Evolutionary conservation across 257 asterid species (phyloP), one percentile per base, ranked within the genome.

Genomic region (Salvia miltiorrhiza): DNA sequence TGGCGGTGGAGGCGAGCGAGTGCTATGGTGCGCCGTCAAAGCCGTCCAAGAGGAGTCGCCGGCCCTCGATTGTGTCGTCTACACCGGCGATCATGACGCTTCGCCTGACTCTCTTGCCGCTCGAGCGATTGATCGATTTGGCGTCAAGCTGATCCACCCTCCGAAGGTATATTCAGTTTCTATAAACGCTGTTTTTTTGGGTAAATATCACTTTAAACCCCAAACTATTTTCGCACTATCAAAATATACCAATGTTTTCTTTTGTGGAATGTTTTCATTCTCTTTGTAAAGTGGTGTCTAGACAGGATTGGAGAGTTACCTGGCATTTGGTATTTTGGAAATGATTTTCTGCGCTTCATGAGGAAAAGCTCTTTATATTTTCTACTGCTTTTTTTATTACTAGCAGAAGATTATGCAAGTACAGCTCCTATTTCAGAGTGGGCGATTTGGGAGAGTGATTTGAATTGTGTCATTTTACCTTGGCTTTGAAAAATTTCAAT

Each of bases 1-100:
- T 64, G 99, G 99, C 62, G 97, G 99, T 47, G 97, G 97, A n/a
- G 99, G 96, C 35, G 97, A 94, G 84, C 84, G 99, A 54, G 96
- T 94, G 41, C 86, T 94, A 19, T 90, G 97, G 99, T 94, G 99
- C 75, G 91, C 97, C 69, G 96, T 94, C 30, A 91, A 89, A 79
- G 96, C 96, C 52, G 78, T 94, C 69, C 97, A 94, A 69, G 99
- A 91, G 43, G 87, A 81, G 68, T 73, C 78, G 7, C 95, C 97
- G 4, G 86, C 83, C 77, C 92, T 91, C 10, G 88, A 82, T n/a
- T 91, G 97, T 72, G 79, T 84, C 23, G 77, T 93, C 65, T 93
- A 86, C 77, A 82, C 99, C 7, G 96, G 99, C 0, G 99, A 93
- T 78, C 90, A 88, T 17, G 97, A 88, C 21, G 88, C 96, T 64